Base-by-base conservation (phyloP, 2,329 filamentous ascomycete genomes). In the Cladosporium colombiae region DNA sequence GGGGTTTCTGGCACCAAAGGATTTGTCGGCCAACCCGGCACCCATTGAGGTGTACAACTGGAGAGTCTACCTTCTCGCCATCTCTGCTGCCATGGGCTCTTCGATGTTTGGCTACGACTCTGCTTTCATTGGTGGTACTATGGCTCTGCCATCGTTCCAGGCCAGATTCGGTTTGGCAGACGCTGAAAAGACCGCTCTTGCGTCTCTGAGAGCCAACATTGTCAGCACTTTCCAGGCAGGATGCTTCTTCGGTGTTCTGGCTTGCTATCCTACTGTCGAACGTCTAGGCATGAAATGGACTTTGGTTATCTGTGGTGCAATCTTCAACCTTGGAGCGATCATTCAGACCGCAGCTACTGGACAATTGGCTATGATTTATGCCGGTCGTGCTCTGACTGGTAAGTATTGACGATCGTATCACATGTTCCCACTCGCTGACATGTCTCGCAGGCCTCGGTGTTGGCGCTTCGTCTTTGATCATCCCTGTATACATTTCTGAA, bases 71-170 rank as follows among this genome's bases (percentile, higher is more conserved):
- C 76, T 81, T 11, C 78, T 81, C 27, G 82, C 83, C 8, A 78
- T 78, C 16, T 78, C 84, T 37, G 82, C 83, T 52, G 84, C 81
- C 21, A 83, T 79, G 71, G 82, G 82, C 25, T 81, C 82, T 53
- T 84, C 82, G 69, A 85, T 84, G 81, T 84, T 85, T 68, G 83
- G 83, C 16, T 85, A 85, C 14, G 85, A 87, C 75, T 74, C 87
- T 31, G 88, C 90, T 69, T 92, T 92, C 76, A 92, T 92, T 70
- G 90, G 89, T 67, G 90, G 87, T 0, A 92, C 90, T 1, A 80
- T 92, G 65, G 85, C 88, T 2, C 81, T 92, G 29, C 80, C 83
- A 0, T 90, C 89, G 0, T 92, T 92, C 77, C 82, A 81, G 57
- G 73, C 81, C 1, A 90, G 92, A 73, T 93, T 92, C 74, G 71